These are phyloP conservation scores for Glycyrrhiza uralensis DNA, from an alignment of 306 rosid genomes.

Conservation along the genomic window DNA sequence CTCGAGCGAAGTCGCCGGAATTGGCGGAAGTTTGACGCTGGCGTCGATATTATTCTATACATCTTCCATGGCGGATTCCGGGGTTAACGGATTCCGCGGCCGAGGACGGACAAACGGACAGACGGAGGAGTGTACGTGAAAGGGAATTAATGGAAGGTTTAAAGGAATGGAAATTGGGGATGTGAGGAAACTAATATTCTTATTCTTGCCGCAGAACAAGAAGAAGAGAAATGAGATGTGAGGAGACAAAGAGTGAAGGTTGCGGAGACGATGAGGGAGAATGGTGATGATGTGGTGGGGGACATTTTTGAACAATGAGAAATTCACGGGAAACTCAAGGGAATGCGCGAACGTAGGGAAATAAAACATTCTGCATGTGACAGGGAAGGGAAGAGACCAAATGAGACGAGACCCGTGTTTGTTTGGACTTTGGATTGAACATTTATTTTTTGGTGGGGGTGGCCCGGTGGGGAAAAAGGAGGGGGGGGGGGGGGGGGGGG, in stretches of 20 bases:
- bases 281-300: background rate
- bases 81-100: constrained; percentile 66
- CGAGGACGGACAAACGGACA: background rate
- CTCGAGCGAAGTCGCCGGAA: constrained; percentile 39
- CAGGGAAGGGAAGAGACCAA: background rate
- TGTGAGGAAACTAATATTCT: too few relatives aligned
- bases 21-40: constrained; percentile 63
- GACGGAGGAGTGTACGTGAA: too few relatives aligned
- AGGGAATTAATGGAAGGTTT: too few relatives aligned
- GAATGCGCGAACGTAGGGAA: constrained; percentile 12
- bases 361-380: background rate
- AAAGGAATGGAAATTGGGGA: too few relatives aligned
- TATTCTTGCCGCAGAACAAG: too few relatives aligned
- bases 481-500: too few relatives aligned
- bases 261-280: background rate
- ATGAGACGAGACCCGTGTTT: background rate
- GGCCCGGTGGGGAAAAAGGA: too few relatives aligned
- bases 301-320: constrained; percentile 37
- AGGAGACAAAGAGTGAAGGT: too few relatives aligned
- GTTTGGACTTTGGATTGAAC: too few relatives aligned
- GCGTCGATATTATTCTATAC: constrained; percentile 68
- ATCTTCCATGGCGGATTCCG: constrained; percentile 98
- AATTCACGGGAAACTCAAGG: constrained; percentile 45
- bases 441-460: too few relatives aligned
- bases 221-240: too few relatives aligned